phyloP scores from a whole-genome alignment of 148 eudicot genomes.

The Persicaria maculosa region DNA sequence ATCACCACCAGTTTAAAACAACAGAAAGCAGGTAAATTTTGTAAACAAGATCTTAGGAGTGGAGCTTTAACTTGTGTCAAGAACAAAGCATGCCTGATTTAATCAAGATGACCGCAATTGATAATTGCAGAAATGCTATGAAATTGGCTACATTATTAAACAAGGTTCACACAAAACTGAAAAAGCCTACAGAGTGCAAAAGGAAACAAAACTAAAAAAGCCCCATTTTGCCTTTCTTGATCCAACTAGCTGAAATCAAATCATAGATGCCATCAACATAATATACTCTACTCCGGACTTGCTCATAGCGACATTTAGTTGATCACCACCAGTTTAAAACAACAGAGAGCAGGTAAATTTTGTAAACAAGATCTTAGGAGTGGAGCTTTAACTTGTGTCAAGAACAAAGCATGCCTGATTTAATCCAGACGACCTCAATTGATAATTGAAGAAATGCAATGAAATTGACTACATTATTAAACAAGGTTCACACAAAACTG shows the following conservation, averaged over 20 bases:
- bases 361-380: neutral
- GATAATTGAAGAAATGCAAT: neutral
- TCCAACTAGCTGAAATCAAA: slow-evolving; percentile 19
- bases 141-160: neutral
- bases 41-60: neutral
- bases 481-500: neutral
- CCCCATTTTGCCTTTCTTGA: slow-evolving; percentile 39
- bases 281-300: neutral
- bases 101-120: neutral
- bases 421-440: neutral
- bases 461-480: neutral
- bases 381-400: neutral
- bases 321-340: neutral
- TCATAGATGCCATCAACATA: neutral
- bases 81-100: neutral
- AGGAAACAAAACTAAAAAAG: too few species aligned
- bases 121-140: neutral
- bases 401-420: neutral
- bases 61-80: neutral
- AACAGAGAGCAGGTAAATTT: neutral
- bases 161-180: neutral
- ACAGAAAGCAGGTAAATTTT: neutral
- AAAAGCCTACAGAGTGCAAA: too few species aligned
- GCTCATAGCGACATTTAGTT: neutral
- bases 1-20: neutral